Base-by-base conservation (phyloP, 306 rosid species). In the Cucurbita pepo region DNA sequence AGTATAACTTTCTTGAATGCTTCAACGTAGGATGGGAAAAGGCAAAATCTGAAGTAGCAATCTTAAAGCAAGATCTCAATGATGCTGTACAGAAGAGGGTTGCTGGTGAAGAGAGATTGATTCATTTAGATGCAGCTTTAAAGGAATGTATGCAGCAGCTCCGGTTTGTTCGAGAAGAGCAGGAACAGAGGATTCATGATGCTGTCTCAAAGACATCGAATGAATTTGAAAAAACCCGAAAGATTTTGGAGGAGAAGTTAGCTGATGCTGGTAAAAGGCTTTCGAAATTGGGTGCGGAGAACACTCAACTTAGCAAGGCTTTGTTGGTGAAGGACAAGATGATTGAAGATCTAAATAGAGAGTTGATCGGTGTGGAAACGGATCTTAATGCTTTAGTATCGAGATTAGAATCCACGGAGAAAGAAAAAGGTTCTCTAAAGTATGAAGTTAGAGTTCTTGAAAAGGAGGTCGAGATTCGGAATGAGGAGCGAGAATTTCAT, bases 111-210 rank as follows among this genome's bases (percentile, higher is more conserved):
- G 92, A 92, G 75, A 81, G 96, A 79, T 76, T 90, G 72, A 71
- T 75, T 34, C 89, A 92, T 76, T 75, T 92, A 82, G 90, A 92
- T 82, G 91, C 83, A 64, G 95, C 95, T 2, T 89, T 89, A 65
- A 86, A 86, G 84, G 97, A 92, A 82, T 89, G 96, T 77, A 88
- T 88, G 96, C 95, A 85, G 77, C 96, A 92, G 85, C 87, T 88
- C 62, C 85, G 85, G 14, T 89, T 85, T 85, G 96, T 89, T 77
- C 90, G 88, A 72, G 96, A 92, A 47, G 97, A 92, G 79, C 90
- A 89, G 79, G 92, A 88, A 81, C 77, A 79, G 62, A 82, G 96
- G 84, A 85, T 88, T 81, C 92, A 83, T 70, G 96, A 88, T 80
- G 92, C 95, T 53, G 81, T 89, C 63, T 79, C 78, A 82, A 86